Evolutionary conservation across 257 asterid genomes (phyloP).

Genomic region (Capsicum rhomboideum): DNA sequence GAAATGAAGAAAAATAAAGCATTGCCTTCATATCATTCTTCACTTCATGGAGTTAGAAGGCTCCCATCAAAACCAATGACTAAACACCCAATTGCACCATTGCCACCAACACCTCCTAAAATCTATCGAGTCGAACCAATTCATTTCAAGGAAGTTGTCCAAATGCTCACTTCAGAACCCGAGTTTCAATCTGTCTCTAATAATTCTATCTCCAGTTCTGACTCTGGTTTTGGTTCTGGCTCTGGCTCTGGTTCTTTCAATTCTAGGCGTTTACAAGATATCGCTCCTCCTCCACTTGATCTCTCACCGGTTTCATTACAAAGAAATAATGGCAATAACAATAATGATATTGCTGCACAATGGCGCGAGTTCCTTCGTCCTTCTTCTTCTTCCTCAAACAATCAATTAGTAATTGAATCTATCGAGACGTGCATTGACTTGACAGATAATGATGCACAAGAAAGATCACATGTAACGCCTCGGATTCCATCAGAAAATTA

Average conservation of each 20-base stretch:
- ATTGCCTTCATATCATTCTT: constrained; percentile 14
- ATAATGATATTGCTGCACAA: neutral
- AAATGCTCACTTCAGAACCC: constrained; percentile 49
- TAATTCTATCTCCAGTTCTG: neutral
- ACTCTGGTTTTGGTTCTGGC: neutral
- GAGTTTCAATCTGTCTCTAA: neutral
- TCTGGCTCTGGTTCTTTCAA: neutral
- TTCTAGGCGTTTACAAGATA: constrained; percentile 23
- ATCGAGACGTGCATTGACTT: neutral
- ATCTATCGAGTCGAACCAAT: constrained; percentile 49
- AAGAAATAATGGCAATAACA: neutral
- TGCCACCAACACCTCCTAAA: constrained; percentile 60
- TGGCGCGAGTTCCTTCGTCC: neutral
- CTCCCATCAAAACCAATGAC: constrained; percentile 16
- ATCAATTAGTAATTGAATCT: neutral
- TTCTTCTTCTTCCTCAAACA: neutral
- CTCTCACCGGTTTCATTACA: constrained; percentile 14
- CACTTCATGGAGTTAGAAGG: constrained; percentile 44
- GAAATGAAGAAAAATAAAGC: constrained; percentile 7
- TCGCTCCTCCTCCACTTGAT: constrained; percentile 64
- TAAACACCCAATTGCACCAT: constrained; percentile 63
- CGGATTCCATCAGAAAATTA: constrained; percentile 3
- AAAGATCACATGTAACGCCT: neutral
- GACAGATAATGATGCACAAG: neutral
- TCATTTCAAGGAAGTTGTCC: constrained; percentile 60